Base-by-base conservation (phyloP, 768 basidiomycete genomes). In the Auricularia heimuer region DNA sequence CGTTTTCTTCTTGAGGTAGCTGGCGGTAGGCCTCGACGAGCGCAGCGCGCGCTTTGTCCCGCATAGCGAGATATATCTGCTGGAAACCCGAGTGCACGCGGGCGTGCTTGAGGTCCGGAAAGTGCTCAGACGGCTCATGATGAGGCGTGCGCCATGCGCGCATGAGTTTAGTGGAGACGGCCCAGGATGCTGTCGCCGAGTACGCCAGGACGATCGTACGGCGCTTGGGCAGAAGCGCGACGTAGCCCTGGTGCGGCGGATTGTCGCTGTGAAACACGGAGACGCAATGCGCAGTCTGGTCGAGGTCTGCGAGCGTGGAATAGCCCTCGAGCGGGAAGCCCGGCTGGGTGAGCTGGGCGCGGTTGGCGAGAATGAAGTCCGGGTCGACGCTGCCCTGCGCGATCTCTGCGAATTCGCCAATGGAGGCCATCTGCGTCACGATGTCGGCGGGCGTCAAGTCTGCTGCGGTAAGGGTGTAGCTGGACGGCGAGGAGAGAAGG, bases 321-420 rank as follows among this genome's bases (percentile, higher is more conserved):
- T 83, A 83, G 34, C 76, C 77, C 68, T 85, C 82, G 58, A 86
- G 72, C 34, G 83, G 84, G 70, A 80, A 85, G 12, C 74, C 73
- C 10, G 77, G 73, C 62, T 76, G 73, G 36, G 75, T 70, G 11
- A 85, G 73, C 21, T 68, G 65, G 18, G 73, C 71, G 44, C 79
- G 70, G 68, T 82, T 76, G 16, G 76, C 64, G 65, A 82, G 77
- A 12, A 85, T 69, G 67, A 78, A 76, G n/a, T 75, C 71, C 36
- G 80, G 72, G 21, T 81, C 76, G 47, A 82, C 67, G 3, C 73
- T 63, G 63, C 80, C 79, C 68, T 85, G 81, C 1, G 78, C 78
- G 6, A 83, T 60, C 69, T 85, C 83, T 6, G 83, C 80, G 70
- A 84, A 86, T 74, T 86, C 81, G 14, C 84, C 82, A 78, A 70